Conservation (phyloP, 768 basidiomycete species). For the Rhizopogon salebrosus region DNA sequence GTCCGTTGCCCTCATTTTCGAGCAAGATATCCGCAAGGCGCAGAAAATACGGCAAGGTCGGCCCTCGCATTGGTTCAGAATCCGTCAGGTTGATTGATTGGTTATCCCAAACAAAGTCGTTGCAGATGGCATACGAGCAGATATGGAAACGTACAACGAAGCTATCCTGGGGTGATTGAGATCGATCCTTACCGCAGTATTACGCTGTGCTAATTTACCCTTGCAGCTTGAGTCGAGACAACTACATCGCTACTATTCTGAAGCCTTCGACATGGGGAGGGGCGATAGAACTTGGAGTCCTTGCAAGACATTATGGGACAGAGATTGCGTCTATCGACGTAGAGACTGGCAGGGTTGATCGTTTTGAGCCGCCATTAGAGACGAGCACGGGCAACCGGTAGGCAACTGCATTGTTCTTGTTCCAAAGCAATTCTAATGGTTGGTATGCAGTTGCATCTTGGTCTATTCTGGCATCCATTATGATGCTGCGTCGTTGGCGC, state of each 20-base stretch:
- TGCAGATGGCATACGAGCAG: constrained; percentile 69
- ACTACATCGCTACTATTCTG: constrained; percentile 79
- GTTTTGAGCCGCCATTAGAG: constrained; percentile 57
- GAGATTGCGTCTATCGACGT: constrained; percentile 92
- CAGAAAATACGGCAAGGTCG: constrained; percentile 68
- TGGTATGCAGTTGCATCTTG: constrained; percentile 53
- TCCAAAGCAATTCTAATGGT: not conserved
- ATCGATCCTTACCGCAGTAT: not conserved
- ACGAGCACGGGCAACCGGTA: constrained; percentile 29
- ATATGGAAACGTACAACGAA: constrained; percentile 73
- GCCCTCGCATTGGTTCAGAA: constrained; percentile 14
- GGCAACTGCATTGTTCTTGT: not conserved
- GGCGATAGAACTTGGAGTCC: constrained; percentile 87
- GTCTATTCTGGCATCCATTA: constrained; percentile 97
- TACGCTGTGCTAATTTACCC: not conserved
- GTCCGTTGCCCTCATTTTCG: constrained; percentile 78
- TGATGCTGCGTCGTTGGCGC: constrained; percentile 83
- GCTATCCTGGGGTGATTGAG: constrained; percentile 74
- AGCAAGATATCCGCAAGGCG: constrained; percentile 73
- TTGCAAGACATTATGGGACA: constrained; percentile 74
- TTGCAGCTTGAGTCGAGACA: constrained; percentile 46
- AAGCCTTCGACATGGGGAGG: constrained; percentile 89
- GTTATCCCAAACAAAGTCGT: constrained; percentile 51
- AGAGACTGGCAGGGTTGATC: constrained; percentile 86
- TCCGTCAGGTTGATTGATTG: not conserved